These are phyloP conservation scores for Eucalyptus regnans DNA, from an alignment of 345 rosid genomes.

Conservation along the genomic window DNA sequence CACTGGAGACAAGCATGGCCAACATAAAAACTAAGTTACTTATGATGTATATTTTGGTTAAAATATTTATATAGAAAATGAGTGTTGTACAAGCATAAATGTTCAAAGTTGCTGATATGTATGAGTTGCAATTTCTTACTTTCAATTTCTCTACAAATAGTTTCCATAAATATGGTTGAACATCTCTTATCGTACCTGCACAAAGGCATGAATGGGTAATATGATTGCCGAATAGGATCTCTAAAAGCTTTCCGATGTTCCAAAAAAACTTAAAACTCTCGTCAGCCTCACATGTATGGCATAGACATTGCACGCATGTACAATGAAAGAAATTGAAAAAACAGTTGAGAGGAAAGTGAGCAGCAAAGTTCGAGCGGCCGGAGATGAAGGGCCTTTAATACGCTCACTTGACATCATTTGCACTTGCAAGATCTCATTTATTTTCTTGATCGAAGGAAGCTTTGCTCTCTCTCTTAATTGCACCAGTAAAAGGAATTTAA, in stretches of 20 bases:
- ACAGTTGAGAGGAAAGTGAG: background rate
- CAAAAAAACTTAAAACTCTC: background rate
- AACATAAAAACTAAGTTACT: no score
- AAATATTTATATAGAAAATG: rapidly evolving
- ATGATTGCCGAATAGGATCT: background rate
- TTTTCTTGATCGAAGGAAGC: background rate
- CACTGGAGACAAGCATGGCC: rapidly evolving
- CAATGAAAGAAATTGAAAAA: background rate
- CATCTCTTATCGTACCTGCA: background rate
- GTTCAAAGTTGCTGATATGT: background rate
- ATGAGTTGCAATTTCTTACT: background rate
- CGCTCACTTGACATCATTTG: background rate
- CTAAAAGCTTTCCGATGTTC: background rate
- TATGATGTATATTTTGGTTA: no score
- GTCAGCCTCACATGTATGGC: background rate
- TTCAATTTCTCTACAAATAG: background rate
- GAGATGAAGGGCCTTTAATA: background rate
- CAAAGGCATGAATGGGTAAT: background rate
- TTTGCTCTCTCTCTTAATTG: background rate
- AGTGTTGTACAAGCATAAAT: background rate
- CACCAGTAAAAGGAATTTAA: background rate
- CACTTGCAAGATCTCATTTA: background rate
- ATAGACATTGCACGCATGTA: background rate
- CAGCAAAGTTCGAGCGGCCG: background rate
- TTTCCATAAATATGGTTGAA: background rate